These are phyloP conservation scores for Vigna radiata DNA, from an alignment of 306 rosid genomes.

Conservation along the genomic window DNA sequence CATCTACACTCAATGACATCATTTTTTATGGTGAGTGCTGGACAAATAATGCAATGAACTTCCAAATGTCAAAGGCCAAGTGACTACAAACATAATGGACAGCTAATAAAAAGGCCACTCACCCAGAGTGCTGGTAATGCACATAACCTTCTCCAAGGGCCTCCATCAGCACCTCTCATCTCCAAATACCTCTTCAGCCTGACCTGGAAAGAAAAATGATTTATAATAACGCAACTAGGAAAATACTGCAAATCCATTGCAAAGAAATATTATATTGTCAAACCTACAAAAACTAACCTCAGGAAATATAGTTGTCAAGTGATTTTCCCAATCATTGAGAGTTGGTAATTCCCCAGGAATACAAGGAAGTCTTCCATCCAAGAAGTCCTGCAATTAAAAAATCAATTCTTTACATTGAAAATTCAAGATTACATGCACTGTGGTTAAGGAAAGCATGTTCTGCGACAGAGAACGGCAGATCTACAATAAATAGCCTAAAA, in stretches of 20 bases:
- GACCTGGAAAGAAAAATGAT: constrained; percentile 64
- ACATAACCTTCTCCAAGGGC: constrained; percentile 99
- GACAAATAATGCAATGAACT: neutral
- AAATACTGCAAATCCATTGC: constrained; percentile 41
- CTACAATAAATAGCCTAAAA: constrained; percentile 45
- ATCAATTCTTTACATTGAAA: constrained; percentile 31
- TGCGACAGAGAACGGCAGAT: constrained; percentile 17
- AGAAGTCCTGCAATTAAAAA: constrained; percentile 77
- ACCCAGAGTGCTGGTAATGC: constrained; percentile 99
- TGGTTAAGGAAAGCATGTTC: constrained; percentile 18
- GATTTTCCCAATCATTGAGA: constrained; percentile 98
- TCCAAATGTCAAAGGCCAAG: constrained; percentile 22
- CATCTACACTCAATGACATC: neutral
- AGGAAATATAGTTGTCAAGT: constrained; percentile 93
- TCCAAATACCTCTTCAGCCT: constrained; percentile 98
- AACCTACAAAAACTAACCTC: constrained; percentile 65
- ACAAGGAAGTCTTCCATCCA: constrained; percentile 85
- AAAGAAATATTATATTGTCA: constrained; percentile 34
- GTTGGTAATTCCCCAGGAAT: constrained; percentile 94
- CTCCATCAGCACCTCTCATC: constrained; percentile 99
- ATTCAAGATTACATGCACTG: constrained; percentile 1
- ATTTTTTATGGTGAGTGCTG: neutral
- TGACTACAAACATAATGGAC: constrained; percentile 34
- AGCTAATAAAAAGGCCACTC: constrained; percentile 41
- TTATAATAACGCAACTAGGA: constrained; percentile 16